phyloP scores from a whole-genome alignment of 495 filamentous ascomycete genomes.

The Aspergillus carlsbadensis region DNA sequence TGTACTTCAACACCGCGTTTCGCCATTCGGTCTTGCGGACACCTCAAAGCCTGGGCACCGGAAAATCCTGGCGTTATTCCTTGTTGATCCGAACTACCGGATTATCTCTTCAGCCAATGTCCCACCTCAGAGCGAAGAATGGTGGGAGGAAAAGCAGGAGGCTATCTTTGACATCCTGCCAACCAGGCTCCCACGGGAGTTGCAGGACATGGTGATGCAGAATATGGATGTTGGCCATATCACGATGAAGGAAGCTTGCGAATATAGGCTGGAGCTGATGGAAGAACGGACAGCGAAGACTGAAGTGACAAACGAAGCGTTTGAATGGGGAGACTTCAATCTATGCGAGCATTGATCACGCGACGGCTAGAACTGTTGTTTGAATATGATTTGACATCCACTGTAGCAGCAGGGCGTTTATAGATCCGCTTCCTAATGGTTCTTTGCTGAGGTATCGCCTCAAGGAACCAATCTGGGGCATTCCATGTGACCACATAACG shows the following conservation, averaged over 20 bases:
- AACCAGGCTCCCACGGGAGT: constrained; percentile 34
- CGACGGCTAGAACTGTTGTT: background rate
- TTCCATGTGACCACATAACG: no score
- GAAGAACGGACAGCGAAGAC: constrained; percentile 33
- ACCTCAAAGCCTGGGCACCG: constrained; percentile 48
- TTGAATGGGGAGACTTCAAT: constrained; percentile 19
- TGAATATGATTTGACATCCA: background rate
- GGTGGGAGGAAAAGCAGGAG: constrained; percentile 22
- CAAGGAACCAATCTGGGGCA: no score
- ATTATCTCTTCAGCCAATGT: constrained; percentile 54
- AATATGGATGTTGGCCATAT: constrained; percentile 32
- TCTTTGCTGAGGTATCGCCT: no score
- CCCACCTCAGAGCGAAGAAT: constrained; percentile 46
- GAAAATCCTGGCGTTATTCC: constrained; percentile 52
- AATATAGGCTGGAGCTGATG: constrained; percentile 49
- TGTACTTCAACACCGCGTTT: constrained; percentile 49
- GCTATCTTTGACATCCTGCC: constrained; percentile 14
- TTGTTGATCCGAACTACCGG: constrained; percentile 49
- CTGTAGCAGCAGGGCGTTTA: no score
- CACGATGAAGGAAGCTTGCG: constrained; percentile 42
- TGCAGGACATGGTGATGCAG: constrained; percentile 35
- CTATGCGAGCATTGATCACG: constrained; percentile 31
- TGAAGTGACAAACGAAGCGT: constrained; percentile 15
- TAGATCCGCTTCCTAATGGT: no score
- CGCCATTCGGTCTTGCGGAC: constrained; percentile 46